A percentile compares a stretch with the other conserved stretches of the same genome.
Evolutionary conservation across 768 basidiomycete genomes (phyloP).

Genomic region (Suillus hirtellus): DNA sequence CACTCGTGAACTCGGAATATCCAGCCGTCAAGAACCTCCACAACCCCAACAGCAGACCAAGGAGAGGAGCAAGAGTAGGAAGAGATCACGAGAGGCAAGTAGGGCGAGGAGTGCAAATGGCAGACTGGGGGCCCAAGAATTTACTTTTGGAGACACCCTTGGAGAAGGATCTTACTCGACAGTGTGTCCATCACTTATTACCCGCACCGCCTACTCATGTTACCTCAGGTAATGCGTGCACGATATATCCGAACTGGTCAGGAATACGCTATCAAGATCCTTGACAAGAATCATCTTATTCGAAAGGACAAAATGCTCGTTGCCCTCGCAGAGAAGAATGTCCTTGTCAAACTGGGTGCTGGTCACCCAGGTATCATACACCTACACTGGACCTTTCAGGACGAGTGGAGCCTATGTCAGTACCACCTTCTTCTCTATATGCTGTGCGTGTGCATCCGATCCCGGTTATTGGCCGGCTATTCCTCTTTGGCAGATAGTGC

Average conservation of each 20-base stretch:
- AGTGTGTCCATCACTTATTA: constrained; percentile 42
- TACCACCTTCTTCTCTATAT: background rate
- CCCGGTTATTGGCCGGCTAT: constrained; percentile 2
- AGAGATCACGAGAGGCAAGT: constrained; percentile 33
- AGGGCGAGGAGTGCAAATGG: constrained; percentile 49
- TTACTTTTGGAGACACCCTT: constrained; percentile 69
- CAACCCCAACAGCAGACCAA: constrained; percentile 21
- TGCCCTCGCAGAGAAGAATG: constrained; percentile 79
- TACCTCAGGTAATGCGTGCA: constrained; percentile 55
- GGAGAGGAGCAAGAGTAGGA: constrained; percentile 42
- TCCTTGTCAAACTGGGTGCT: constrained; percentile 61
- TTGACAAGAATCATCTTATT: constrained; percentile 82
- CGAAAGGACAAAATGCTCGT: constrained; percentile 77
- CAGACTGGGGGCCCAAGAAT: constrained; percentile 56
- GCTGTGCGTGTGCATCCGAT: background rate
- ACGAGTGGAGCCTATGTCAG: constrained; percentile 73
- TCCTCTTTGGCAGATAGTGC: background rate
- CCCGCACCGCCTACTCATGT: constrained; percentile 14
- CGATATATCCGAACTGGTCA: constrained; percentile 56
- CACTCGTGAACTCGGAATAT: constrained; percentile 54
- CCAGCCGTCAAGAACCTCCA: constrained; percentile 17
- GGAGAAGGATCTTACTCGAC: constrained; percentile 85
- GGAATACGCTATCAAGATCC: constrained; percentile 74
- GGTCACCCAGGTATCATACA: constrained; percentile 82
- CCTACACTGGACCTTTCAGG: constrained; percentile 84